phyloP scores from a whole-genome alignment of 2,329 filamentous ascomycete species.

The Tetracladium maxilliforme region DNA sequence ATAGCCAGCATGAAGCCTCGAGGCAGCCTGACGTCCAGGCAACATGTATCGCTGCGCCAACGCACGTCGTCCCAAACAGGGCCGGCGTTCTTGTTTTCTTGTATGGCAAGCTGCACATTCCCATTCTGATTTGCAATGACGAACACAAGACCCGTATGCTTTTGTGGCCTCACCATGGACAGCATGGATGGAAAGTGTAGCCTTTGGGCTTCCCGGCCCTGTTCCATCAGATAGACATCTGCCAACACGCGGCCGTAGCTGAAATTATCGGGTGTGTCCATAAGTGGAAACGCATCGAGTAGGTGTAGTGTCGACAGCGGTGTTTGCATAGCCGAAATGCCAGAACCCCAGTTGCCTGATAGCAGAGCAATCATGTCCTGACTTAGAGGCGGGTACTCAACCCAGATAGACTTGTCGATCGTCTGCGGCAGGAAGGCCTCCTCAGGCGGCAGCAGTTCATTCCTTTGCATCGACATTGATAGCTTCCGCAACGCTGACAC shows the following conservation, averaged over 20 bases:
- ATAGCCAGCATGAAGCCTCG: conserved; percentile 62
- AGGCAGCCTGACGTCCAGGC: conserved; percentile 55
- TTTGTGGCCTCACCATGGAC: conserved; percentile 56
- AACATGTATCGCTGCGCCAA: conserved; percentile 56
- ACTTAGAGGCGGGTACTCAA: conserved; percentile 60
- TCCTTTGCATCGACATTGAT: conserved; percentile 70
- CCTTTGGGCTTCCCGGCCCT: conserved; percentile 51
- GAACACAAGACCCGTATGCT: conserved; percentile 56
- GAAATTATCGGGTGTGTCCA: conserved; percentile 61
- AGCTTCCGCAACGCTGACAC: conserved; percentile 57
- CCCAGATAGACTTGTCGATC: conserved; percentile 70
- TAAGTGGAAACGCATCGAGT: conserved; percentile 57
- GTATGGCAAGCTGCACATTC: conserved; percentile 60
- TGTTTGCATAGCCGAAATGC: conserved; percentile 26
- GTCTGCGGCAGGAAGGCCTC: conserved; percentile 58
- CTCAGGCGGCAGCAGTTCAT: conserved; percentile 58
- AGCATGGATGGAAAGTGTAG: conserved; percentile 61
- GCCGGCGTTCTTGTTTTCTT: conserved; percentile 49
- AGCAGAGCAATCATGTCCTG: conserved; percentile 59
- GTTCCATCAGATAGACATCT: conserved; percentile 60
- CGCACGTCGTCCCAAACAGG: conserved; percentile 70
- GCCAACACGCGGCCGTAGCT: conserved; percentile 68
- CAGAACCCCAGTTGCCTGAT: conserved; percentile 41
- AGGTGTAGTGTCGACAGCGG: conserved; percentile 32
- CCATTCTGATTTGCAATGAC: conserved; percentile 69